Conservation (phyloP, 371 early-diverging fungal species). For the Edhazardia aedis region DNA sequence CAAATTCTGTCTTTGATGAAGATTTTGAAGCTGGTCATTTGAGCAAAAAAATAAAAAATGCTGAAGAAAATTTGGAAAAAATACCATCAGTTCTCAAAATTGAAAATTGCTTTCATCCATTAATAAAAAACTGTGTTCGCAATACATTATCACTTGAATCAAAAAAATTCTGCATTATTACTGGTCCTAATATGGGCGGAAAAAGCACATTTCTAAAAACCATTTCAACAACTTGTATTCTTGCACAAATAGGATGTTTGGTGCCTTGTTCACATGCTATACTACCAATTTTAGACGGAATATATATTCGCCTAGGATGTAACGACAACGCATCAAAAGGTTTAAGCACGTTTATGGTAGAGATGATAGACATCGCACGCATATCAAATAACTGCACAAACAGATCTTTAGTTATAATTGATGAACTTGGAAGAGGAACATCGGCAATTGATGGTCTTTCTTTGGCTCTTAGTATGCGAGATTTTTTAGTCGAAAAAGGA, state of each 20-base stretch:
- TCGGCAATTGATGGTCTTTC: slow-evolving; percentile 88
- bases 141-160: slow-evolving; percentile 1
- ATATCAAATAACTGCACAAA: slow-evolving; percentile 64
- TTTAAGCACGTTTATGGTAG: slow-evolving; percentile 87
- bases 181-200: slow-evolving; percentile 85
- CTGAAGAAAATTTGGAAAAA: no score
- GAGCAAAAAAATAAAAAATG: no score
- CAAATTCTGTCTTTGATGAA: no score
- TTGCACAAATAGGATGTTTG: slow-evolving; percentile 89
- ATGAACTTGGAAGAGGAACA: slow-evolving; percentile 92
- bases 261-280: slow-evolving; percentile 66
- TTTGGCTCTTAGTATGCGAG: slow-evolving; percentile 77
- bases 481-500: slow-evolving; percentile 52
- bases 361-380: slow-evolving; percentile 85
- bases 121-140: slow-evolving; percentile 11
- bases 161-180: slow-evolving; percentile 57
- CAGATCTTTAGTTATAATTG: slow-evolving; percentile 77
- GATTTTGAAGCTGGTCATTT: no score
- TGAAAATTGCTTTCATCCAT: slow-evolving; percentile 33
- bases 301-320: slow-evolving; percentile 79
- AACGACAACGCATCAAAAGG: slow-evolving; percentile 65
- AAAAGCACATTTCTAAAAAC: slow-evolving; percentile 47
- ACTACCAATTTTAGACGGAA: slow-evolving; percentile 63
- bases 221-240: slow-evolving; percentile 62
- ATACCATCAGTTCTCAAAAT: not conserved